Percentiles rank a stretch among this genome's conserved stretches.
These are phyloP conservation scores for Pistacia atlantica DNA, from an alignment of 345 rosid species.

Conservation along the genomic window DNA sequence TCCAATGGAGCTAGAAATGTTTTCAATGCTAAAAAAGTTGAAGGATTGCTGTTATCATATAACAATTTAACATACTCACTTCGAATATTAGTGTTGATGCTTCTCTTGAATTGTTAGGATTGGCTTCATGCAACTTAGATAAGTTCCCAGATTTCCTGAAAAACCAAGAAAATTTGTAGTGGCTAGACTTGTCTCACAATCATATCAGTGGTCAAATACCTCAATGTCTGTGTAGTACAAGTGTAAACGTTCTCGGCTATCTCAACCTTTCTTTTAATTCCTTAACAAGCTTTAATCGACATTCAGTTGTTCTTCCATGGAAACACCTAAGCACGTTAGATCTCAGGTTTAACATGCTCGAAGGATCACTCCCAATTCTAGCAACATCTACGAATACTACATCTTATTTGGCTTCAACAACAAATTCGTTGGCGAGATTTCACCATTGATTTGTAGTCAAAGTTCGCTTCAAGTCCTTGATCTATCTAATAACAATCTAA, in stretches of 20 bases:
- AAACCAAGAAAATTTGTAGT: neutral
- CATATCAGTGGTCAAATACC: slow-evolving; percentile 13
- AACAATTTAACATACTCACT: slow-evolving; percentile 14
- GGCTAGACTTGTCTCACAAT: neutral
- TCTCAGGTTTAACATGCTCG: neutral
- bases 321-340: neutral
- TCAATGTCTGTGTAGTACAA: neutral
- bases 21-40: neutral
- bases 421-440: neutral
- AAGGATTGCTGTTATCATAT: neutral
- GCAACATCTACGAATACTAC: neutral
- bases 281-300: slow-evolving; percentile 5
- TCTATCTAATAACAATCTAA: slow-evolving; percentile 2
- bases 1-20: slow-evolving; percentile 3
- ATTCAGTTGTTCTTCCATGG: neutral
- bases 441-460: neutral
- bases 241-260: neutral
- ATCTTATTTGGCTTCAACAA: neutral
- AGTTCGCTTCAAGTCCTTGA: neutral
- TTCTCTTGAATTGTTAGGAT: neutral
- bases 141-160: slow-evolving; percentile 6
- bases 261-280: slow-evolving; percentile 1
- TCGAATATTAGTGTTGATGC: neutral
- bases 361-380: slow-evolving; percentile 5
- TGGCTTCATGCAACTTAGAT: slow-evolving; percentile 11